A percentile compares a stretch with the other conserved stretches of the same genome.
Evolutionary conservation across 371 early-diverging fungal species (phyloP).

Genomic region (Mucor mucedo): DNA sequence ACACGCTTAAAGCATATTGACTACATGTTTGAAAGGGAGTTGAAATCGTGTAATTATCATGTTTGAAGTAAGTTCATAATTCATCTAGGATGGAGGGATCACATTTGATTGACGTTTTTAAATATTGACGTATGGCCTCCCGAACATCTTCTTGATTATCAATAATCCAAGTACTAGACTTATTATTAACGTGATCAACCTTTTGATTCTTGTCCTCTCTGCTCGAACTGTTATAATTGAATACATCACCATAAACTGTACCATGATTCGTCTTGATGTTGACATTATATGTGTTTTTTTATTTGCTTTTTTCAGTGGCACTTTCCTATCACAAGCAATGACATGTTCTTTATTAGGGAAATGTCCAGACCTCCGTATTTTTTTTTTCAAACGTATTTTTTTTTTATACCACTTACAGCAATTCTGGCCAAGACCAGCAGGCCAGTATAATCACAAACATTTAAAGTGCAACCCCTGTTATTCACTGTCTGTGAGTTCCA

Average conservation of each 20-base stretch:
- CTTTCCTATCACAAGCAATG: too few species aligned
- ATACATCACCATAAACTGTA: slow-evolving; percentile 2
- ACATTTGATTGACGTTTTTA: slow-evolving; percentile 11
- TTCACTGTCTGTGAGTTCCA: too few species aligned
- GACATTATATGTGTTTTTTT: too few species aligned
- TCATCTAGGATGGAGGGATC: slow-evolving; percentile 11
- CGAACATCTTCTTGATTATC: slow-evolving; percentile 2
- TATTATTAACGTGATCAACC: slow-evolving; percentile 14
- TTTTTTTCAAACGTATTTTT: too few species aligned
- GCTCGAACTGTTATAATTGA: not conserved
- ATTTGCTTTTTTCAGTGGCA: too few species aligned
- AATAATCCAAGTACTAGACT: slow-evolving; percentile 10
- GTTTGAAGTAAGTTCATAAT: not conserved
- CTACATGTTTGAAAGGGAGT: not conserved
- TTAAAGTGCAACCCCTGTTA: too few species aligned
- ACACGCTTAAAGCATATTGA: not conserved
- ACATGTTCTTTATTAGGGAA: too few species aligned
- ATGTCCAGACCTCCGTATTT: too few species aligned
- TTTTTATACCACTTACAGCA: too few species aligned
- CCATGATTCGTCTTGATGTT: not conserved
- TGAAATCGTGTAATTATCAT: not conserved
- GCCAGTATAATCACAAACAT: too few species aligned
- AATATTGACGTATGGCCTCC: slow-evolving; percentile 11
- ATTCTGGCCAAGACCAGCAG: too few species aligned
- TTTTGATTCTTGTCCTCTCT: not conserved